These are phyloP conservation scores for Naematelia aurantialba DNA, from an alignment of 768 basidiomycete species.

Conservation along the genomic window DNA sequence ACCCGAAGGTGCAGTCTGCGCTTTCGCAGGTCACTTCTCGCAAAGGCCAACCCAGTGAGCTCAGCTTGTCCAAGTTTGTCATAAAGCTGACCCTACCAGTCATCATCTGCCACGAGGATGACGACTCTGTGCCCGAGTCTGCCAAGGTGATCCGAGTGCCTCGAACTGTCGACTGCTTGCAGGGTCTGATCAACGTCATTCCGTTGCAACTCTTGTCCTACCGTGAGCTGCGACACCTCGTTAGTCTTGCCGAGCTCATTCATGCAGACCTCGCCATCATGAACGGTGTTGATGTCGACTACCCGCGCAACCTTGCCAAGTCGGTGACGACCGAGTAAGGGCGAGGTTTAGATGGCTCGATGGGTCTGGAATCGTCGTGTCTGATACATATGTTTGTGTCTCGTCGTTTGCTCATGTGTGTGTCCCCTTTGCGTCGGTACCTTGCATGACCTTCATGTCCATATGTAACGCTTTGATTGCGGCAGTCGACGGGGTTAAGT, in stretches of 20 bases:
- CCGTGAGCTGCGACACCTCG: conserved; percentile 48
- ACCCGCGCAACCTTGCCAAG: conserved; percentile 82
- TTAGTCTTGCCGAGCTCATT: not conserved
- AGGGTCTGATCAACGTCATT: conserved; percentile 93
- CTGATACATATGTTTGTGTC: conserved; percentile 2
- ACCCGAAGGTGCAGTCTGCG: conserved; percentile 96
- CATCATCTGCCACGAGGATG: conserved; percentile 91
- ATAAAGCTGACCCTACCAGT: conserved; percentile 59
- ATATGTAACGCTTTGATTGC: not conserved
- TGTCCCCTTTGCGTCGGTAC: conserved; percentile 1
- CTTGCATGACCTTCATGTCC: conserved; percentile 1
- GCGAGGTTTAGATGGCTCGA: not conserved
- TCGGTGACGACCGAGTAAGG: conserved; percentile 45
- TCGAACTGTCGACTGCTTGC: conserved; percentile 86
- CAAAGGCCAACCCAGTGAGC: conserved; percentile 66
- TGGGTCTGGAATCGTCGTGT: not conserved
- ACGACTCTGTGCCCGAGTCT: conserved; percentile 66
- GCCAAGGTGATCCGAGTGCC: conserved; percentile 88
- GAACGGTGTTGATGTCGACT: conserved; percentile 96
- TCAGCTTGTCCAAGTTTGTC: not conserved
- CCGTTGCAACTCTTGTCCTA: conserved; percentile 94
- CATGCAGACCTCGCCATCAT: conserved; percentile 71
- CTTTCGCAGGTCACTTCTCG: conserved; percentile 96
- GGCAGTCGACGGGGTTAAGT: no score
- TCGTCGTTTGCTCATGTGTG: not conserved